Conservation (phyloP, 139 green algal species). For the Trebouxia sp. region DNA sequence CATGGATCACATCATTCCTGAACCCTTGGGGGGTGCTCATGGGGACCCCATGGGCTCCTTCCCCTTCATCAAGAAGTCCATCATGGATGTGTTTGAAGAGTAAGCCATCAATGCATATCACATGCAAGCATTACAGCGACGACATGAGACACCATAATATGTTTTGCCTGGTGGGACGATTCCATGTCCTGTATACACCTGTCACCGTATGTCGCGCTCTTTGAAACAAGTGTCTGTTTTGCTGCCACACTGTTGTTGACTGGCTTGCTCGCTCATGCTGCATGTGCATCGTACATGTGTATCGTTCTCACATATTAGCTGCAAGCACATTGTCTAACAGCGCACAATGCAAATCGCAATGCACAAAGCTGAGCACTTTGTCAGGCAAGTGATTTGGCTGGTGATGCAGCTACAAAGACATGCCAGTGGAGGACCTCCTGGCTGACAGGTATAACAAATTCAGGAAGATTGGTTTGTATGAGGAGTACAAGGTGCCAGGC, state of each 20-base stretch:
- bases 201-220: no score
- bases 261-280: no score
- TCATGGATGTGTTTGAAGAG: conserved; percentile 51
- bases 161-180: not conserved
- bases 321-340: no score
- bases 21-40: conserved; percentile 92
- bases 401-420: conserved; percentile 58
- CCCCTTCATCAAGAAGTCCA: conserved; percentile 80
- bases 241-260: no score
- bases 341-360: no score
- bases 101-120: not conserved
- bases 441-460: conserved; percentile 89
- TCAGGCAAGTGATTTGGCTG: no score
- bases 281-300: no score
- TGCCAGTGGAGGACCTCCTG: conserved; percentile 79
- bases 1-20: conserved; percentile 88
- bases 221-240: no score
- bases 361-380: no score
- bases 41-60: conserved; percentile 83
- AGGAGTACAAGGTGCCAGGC: conserved; percentile 79
- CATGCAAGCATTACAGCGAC: not conserved
- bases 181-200: not conserved
- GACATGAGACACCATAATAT: not conserved
- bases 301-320: no score
- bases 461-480: conserved; percentile 77